Evolutionary conservation across 441 rosid genomes (phyloP).

Genomic region (Gossypium davidsonii): DNA sequence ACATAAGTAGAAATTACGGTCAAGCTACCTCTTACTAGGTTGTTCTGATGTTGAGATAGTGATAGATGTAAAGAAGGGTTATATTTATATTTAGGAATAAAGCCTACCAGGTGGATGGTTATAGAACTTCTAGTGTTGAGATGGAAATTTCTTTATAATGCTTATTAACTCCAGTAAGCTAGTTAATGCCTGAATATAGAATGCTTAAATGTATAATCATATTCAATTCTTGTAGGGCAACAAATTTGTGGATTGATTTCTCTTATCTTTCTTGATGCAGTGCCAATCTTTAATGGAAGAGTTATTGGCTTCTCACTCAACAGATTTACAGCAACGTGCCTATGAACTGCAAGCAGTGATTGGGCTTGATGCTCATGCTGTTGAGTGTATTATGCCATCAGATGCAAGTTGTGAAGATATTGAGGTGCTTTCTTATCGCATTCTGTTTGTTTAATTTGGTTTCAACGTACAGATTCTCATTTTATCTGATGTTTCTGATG

Average conservation of each 20-base stretch:
- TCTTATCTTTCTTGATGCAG: conserved; percentile 37
- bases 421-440: conserved; percentile 43
- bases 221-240: background rate
- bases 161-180: background rate
- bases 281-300: conserved; percentile 88
- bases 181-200: background rate
- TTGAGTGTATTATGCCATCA: conserved; percentile 63
- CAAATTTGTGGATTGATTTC: background rate
- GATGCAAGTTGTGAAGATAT: conserved; percentile 98
- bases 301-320: conserved; percentile 86
- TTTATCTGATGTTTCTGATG: background rate
- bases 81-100: background rate
- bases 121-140: background rate
- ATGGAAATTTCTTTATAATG: background rate
- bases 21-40: conserved; percentile 7
- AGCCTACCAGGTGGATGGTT: background rate
- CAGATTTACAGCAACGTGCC: conserved; percentile 96
- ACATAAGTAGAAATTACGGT: background rate
- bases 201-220: background rate
- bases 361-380: conserved; percentile 58
- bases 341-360: conserved; percentile 83
- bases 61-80: background rate
- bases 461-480: background rate
- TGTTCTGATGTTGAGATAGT: conserved; percentile 3
- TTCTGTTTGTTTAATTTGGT: background rate